Percentiles rank a stretch among this genome's conserved stretches.
Evolutionary conservation across 176 grass and related monocot genomes (phyloP).

Genomic region (Avena atlantica): DNA sequence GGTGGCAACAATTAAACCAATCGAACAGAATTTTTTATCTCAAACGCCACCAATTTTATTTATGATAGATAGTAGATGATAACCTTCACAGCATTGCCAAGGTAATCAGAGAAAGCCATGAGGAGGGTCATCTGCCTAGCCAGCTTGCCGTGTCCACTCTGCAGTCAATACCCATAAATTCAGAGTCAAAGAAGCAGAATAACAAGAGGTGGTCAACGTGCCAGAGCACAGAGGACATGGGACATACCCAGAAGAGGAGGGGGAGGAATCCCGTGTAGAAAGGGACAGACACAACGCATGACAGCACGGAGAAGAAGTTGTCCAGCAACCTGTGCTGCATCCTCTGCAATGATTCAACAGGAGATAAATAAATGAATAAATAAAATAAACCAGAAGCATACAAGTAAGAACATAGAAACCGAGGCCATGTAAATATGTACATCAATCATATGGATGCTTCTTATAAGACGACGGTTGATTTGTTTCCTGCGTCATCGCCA

Average conservation of each 20-base stretch:
- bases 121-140: conserved; percentile 97
- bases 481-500: neutral
- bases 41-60: neutral
- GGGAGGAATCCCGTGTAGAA: conserved; percentile 99
- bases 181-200: conserved; percentile 20
- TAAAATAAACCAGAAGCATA: neutral
- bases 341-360: conserved; percentile 64
- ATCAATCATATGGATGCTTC: neutral
- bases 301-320: conserved; percentile 84
- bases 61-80: neutral
- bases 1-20: conserved; percentile 32
- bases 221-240: neutral
- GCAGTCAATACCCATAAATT: conserved; percentile 38
- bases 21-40: neutral
- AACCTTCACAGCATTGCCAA: conserved; percentile 93
- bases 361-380: neutral
- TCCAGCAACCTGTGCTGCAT: conserved; percentile 70
- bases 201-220: neutral
- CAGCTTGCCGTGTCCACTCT: conserved; percentile 89
- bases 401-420: neutral
- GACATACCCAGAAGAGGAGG: conserved; percentile 73
- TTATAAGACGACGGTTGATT: neutral
- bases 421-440: neutral
- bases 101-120: conserved; percentile 94
- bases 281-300: conserved; percentile 88